Evolutionary conservation across 352 stramenopile genomes (phyloP), one percentile per base, ranked within the genome.

Genomic region (Phytophthora tentaculata): DNA sequence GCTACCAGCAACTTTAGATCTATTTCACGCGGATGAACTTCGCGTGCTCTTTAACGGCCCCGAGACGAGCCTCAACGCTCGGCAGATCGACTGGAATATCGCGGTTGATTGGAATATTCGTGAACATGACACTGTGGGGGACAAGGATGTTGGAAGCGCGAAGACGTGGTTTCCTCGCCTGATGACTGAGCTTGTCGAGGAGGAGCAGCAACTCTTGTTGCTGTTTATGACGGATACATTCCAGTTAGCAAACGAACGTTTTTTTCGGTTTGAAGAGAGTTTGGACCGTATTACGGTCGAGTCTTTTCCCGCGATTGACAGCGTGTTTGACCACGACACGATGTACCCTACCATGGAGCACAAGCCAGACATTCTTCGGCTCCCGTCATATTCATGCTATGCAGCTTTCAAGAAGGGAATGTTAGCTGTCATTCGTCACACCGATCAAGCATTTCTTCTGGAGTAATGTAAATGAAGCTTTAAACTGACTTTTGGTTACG

Each of bases 151-250:
- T 22, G 64, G 56, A 52, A 57, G 26, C 17, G 58, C 35, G 13
- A 77, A 80, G 55, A 29, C 16, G 29, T 92, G 82, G 84, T 71
- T 81, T 57, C 67, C 68, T 44, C 79, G 83, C 16, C 52, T 91
- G 16, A 68, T 88, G 16, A 73, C 24, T 1, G 83, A 91, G 32
- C 73, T 92, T 14, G 78, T 87, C 4, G 37, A 84, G 0, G 83
- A 92, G 43, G 84, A 92, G 52, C 80, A 83, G 44, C 77, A 88
- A 35, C 64, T 86, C 43, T 9, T 91, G 9, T 62, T 90, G 43
- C 45, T 92, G 23, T 83, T 80, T 56, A 79, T 91, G 69, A 68
- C 74, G 3, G 73, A 69, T 17, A 86, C 83, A 16, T 86, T 81
- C 12, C 55, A 77, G 20, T 50, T 73, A 6, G 71, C 76, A 24